Percentiles rank a stretch among this genome's conserved stretches.
Conservation (phyloP, 257 asterid genomes). For the Nicotiana otophora region DNA sequence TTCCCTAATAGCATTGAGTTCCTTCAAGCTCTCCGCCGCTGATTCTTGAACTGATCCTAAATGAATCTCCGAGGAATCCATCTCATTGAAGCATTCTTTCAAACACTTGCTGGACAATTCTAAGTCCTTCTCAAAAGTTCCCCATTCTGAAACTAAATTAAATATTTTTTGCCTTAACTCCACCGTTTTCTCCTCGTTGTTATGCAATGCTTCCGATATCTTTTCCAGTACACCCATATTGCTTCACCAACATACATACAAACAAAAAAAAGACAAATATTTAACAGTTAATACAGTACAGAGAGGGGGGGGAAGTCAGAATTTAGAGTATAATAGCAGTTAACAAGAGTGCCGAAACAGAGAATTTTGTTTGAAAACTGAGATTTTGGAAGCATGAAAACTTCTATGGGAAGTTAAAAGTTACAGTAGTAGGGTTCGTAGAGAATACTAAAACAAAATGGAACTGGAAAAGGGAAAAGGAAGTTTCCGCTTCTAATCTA, state of each 20-base stretch:
- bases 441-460: too few species aligned
- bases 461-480: too few species aligned
- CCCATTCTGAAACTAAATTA: not conserved
- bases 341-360: too few species aligned
- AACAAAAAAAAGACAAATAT: not conserved
- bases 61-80: not conserved
- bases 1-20: not conserved
- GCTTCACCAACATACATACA: not conserved
- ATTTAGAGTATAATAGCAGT: too few species aligned
- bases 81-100: not conserved
- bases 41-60: not conserved
- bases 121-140: not conserved
- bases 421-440: too few species aligned
- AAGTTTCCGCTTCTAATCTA: too few species aligned
- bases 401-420: too few species aligned
- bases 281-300: too few species aligned
- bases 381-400: too few species aligned
- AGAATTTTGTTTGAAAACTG: too few species aligned
- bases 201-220: not conserved
- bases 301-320: too few species aligned
- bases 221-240: conserved; percentile 10
- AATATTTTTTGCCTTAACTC: not conserved
- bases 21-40: not conserved
- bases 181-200: not conserved
- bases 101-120: not conserved